Conservation (phyloP, 2,329 filamentous ascomycete genomes). For the Ophiostoma tasmaniense region DNA sequence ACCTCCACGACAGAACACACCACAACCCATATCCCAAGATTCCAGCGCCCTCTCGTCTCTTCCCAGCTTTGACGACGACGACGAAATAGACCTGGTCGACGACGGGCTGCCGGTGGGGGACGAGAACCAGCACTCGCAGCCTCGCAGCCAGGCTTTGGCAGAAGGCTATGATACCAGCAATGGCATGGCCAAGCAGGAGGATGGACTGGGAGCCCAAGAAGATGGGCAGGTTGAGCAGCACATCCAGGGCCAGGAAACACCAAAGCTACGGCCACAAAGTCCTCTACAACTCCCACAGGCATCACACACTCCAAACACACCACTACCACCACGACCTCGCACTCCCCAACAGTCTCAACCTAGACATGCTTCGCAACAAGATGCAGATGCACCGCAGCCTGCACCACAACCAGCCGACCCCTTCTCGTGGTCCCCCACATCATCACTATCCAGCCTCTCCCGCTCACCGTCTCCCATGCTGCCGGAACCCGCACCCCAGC, state of each 20-base stretch:
- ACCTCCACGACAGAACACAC: background rate
- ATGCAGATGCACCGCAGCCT: background rate
- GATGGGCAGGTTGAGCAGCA: background rate
- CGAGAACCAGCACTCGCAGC: background rate
- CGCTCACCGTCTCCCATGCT: constrained; percentile 8
- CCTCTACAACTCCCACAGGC: background rate
- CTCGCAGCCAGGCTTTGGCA: background rate
- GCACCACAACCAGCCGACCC: background rate
- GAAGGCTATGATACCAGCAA: background rate
- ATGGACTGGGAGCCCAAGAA: background rate
- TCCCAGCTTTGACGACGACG: constrained; percentile 9
- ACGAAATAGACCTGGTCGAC: constrained; percentile 18
- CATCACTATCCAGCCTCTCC: constrained; percentile 14
- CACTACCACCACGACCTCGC: background rate
- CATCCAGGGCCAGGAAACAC: background rate
- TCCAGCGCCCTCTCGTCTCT: background rate
- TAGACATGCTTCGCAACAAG: background rate
- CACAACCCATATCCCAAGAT: background rate
- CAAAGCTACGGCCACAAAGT: background rate
- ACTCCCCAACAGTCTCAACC: background rate
- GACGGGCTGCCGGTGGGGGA: background rate
- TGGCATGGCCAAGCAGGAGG: background rate
- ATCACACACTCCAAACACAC: background rate
- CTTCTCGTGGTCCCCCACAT: constrained; percentile 15
- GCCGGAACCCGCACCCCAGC: background rate